Evolutionary conservation across 306 rosid genomes (phyloP).

Genomic region (Carpinus fangiana): DNA sequence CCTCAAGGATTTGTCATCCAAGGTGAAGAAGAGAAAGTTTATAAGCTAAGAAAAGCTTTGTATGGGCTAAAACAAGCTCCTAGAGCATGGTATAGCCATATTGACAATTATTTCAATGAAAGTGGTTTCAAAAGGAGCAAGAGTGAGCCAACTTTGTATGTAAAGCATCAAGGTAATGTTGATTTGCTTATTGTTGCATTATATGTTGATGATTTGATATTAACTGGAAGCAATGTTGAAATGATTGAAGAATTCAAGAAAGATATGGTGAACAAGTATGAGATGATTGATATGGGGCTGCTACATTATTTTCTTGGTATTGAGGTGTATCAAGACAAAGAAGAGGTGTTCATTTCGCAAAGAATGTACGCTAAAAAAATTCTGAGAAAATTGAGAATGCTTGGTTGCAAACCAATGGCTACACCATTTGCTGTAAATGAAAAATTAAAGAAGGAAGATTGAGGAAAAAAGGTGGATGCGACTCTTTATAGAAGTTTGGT

Average conservation of each 20-base stretch:
- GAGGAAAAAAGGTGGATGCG: not conserved
- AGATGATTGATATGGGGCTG: no score
- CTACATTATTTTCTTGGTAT: no score
- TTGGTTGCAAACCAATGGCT: not conserved
- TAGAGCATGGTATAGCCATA: no score
- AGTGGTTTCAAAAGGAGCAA: no score
- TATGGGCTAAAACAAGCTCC: no score
- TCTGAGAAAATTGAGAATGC: not conserved
- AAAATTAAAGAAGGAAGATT: not conserved
- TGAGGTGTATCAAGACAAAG: no score
- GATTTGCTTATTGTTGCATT: not conserved
- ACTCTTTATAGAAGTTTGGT: not conserved
- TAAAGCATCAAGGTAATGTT: not conserved
- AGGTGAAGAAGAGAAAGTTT: no score
- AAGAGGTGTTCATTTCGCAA: not conserved
- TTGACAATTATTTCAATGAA: no score
- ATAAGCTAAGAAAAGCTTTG: no score
- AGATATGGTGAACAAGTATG: no score
- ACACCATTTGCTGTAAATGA: not conserved
- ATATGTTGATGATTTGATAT: not conserved
- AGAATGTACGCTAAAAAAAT: not conserved
- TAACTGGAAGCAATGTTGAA: not conserved
- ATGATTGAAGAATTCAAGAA: not conserved
- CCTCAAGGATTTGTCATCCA: no score
- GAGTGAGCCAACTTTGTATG: no score